phyloP scores from a whole-genome alignment of 176 grass and related monocot genomes.

The Cenchrus purpureus region DNA sequence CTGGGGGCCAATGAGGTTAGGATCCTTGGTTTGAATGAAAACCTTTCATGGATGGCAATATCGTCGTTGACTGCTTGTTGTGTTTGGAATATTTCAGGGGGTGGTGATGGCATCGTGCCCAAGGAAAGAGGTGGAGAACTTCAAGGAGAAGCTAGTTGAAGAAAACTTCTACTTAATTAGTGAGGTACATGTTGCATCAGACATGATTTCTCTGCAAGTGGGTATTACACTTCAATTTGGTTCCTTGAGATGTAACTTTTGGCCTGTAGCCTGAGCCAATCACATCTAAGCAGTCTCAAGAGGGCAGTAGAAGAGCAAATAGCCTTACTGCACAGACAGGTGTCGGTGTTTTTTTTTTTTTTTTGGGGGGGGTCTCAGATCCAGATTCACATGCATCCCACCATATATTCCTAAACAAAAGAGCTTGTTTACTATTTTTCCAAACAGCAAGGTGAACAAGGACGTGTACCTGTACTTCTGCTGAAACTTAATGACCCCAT shows the following conservation, averaged over 20 bases:
- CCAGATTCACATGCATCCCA: not conserved
- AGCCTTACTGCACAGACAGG: not conserved
- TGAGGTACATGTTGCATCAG: constrained; percentile 50
- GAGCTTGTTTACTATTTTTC: constrained; percentile 1
- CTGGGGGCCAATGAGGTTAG: constrained; percentile 45
- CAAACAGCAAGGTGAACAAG: constrained; percentile 70
- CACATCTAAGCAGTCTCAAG: not conserved
- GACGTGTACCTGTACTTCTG: constrained; percentile 77
- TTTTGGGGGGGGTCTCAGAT: constrained; percentile 5
- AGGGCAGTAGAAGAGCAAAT: not conserved
- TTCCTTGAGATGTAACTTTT: not conserved
- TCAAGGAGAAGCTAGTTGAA: constrained; percentile 66
- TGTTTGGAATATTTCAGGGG: constrained; percentile 43
- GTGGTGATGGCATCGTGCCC: constrained; percentile 77
- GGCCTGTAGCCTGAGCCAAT: not conserved
- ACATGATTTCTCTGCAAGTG: not conserved
- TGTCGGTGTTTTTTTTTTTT: not conserved
- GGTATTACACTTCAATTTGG: not conserved
- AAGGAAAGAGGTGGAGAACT: constrained; percentile 53
- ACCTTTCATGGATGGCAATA: not conserved
- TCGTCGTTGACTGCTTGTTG: not conserved
- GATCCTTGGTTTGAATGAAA: not conserved
- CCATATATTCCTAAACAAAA: constrained; percentile 22
- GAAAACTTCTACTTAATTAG: constrained; percentile 84
- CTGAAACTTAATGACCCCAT: constrained; percentile 60